phyloP scores from a whole-genome alignment of 768 basidiomycete genomes.

The Lactifluus rugatus region DNA sequence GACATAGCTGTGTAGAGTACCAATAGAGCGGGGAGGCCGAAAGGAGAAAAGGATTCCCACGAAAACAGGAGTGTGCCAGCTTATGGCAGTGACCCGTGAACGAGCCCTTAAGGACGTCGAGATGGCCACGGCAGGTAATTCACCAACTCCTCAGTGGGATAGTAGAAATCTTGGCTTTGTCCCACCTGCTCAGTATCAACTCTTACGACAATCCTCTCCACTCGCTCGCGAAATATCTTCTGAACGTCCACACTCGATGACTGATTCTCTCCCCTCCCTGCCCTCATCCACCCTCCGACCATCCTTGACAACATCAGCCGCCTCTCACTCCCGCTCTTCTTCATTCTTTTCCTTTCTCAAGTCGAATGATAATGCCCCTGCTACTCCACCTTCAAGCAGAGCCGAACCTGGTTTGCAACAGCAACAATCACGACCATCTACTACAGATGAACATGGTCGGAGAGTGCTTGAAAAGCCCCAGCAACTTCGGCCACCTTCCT shows the following conservation, averaged over 20 bases:
- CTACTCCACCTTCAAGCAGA: constrained; percentile 12
- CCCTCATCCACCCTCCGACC: constrained; percentile 8
- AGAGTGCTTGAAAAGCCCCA: background rate
- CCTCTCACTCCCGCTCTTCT: constrained; percentile 42
- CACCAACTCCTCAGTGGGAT: constrained; percentile 29
- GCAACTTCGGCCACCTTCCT: background rate
- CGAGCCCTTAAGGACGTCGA: too few relatives aligned
- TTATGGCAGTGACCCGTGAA: too few relatives aligned
- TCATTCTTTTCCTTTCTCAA: constrained; percentile 58
- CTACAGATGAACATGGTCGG: constrained; percentile 11
- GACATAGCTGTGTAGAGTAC: constrained; percentile 7
- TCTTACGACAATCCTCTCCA: constrained; percentile 23
- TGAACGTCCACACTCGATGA: constrained; percentile 15
- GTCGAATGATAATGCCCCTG: constrained; percentile 26
- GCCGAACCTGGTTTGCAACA: background rate
- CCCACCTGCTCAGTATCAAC: constrained; percentile 29
- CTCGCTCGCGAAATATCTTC: constrained; percentile 21
- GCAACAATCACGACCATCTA: background rate
- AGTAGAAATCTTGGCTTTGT: constrained; percentile 30
- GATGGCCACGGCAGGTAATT: background rate
- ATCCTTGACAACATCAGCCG: constrained; percentile 19
- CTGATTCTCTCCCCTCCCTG: background rate
- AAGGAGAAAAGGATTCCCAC: background rate
- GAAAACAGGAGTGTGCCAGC: background rate
- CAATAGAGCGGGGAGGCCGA: too few relatives aligned